Evolutionary conservation across 257 asterid species (phyloP).

Genomic region (Salvia rosmarinus): DNA sequence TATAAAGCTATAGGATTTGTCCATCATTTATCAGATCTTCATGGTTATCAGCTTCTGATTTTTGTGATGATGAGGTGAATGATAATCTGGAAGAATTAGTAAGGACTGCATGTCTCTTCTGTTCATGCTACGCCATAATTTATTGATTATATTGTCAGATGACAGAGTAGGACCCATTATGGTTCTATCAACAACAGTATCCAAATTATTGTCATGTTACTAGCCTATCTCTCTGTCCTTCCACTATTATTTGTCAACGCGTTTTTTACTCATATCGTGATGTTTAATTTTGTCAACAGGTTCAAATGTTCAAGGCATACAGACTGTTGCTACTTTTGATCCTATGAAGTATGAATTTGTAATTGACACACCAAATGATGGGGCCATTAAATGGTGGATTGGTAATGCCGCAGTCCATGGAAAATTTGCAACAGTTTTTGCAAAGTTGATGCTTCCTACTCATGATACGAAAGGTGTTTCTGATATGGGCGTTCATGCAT

Average conservation of each 20-base stretch:
- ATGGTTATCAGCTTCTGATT: background rate
- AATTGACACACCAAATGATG: slow-evolving; percentile 90
- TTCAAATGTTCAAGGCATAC: slow-evolving; percentile 96
- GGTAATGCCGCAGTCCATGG: slow-evolving; percentile 99
- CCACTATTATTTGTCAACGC: background rate
- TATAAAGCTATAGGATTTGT: background rate
- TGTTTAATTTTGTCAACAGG: slow-evolving; percentile 52
- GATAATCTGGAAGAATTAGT: slow-evolving; percentile 14
- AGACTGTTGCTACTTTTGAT: slow-evolving; percentile 85
- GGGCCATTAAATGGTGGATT: slow-evolving; percentile 99
- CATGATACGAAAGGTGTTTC: slow-evolving; percentile 71
- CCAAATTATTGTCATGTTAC: slow-evolving; percentile 18
- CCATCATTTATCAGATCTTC: slow-evolving; percentile 3
- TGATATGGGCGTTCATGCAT: slow-evolving; percentile 98
- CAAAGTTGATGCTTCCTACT: slow-evolving; percentile 79
- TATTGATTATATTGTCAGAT: background rate
- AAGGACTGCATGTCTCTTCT: slow-evolving; percentile 1
- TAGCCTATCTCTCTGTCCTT: slow-evolving; percentile 15
- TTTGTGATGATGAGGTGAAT: slow-evolving; percentile 2
- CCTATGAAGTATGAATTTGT: slow-evolving; percentile 79
- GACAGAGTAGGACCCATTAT: background rate
- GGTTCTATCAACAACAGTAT: background rate
- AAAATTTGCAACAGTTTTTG: slow-evolving; percentile 96
- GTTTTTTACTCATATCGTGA: slow-evolving; percentile 23
- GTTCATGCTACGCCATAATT: background rate